Base-by-base conservation (phyloP, 768 basidiomycete genomes). In the Russula griseocarnosa region DNA sequence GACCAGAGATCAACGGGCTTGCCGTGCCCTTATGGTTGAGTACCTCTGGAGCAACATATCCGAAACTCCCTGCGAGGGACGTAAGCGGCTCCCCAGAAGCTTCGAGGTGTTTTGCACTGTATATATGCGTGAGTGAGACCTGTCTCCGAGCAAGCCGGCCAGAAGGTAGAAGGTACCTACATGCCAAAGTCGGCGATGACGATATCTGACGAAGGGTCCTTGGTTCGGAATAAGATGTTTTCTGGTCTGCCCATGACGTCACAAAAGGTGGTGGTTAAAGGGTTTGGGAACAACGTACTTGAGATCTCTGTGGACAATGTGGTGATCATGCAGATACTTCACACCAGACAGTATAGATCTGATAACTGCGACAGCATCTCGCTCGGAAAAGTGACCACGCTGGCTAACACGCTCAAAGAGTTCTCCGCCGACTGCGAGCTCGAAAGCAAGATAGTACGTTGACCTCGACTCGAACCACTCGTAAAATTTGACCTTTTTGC, bases 121-220 rank as follows among this genome's bases (percentile, higher is more conserved):
- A 14, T 36, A 13, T 16, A 50, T 40, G 40, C 1, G 18, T 26
- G 22, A 18, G 22, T 38, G 40, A 61, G 44, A 52, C 55, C 32
- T 11, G 36, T 56, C 14, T 26, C 58, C 22, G 1, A 46, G 28
- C 20, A 14, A 34, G 44, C 14, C 38, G 62, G 55, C 36, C 55
- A 44, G 26, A 46, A 38, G 22, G 22, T n/a, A 58, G 4, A 10
- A 22, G 3, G n/a, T 11, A 22, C 87, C 20, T 69, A 93, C 92
- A 99, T 98, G 68, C 97, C 97, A 71, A 99, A 99, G 75, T 98
- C 97, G 7, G 86, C 95, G 49, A 98, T 94, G 61, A 99, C 95
- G 55, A 98, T 82, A 67, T 89, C 89, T n/a, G 90, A 92, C 20
- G 88, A 79, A 11, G 79, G 72, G 3, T 84, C 88, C 67, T 79